Base-by-base conservation (phyloP, 805 yeast genomes). In the Yamadazyma nakazawae region DNA sequence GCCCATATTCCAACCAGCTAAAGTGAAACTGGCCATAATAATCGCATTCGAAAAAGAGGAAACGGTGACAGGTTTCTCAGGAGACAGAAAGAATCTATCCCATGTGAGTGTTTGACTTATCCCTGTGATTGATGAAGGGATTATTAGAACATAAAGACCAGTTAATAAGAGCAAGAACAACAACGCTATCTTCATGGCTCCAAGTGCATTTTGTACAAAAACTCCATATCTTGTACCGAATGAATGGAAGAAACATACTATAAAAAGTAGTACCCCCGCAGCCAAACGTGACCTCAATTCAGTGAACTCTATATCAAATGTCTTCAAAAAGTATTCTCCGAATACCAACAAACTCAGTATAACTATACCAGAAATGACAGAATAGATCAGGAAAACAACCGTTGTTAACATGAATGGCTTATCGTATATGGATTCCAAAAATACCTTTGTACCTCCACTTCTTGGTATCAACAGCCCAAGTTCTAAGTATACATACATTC, bases 391-490 rank as follows among this genome's bases (percentile, higher is more conserved):
- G 48, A 76, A 74, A 2, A 77, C 66, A 14, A 79, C 82, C 39
- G 80, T 74, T 37, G 76, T 70, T 57, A 82, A 58, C 67, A 80
- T 67, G 43, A 65, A 69, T 0, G 94, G 95, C 49, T 64, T 76
- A 42, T 75, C 74, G 58, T 81, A 86, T 17, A 84, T 79, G 51
- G 76, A 79, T 57, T 85, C 92, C 47, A 86, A 61, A 51, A 86
- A 86, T 17, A 81, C 82, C 57, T 86, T 86, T 35, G 83, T 77
- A 0, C 92, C 95, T 2, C 95, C 94, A 49, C 84, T 81, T 54
- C 85, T 68, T 0, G 92, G 90, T 9, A 85, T 69, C 57, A 84
- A 71, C 8, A 85, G 76, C 0, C 92, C 94, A 47, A 85, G 62
- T 57, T 86, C 92, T 45, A 86, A 62, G 59, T 76, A 86, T 37